A percentile compares a stretch with the other conserved stretches of the same genome.
These are phyloP conservation scores for Pseudogymnoascus sp. DNA, from an alignment of 2,329 filamentous ascomycete genomes.

Conservation along the genomic window DNA sequence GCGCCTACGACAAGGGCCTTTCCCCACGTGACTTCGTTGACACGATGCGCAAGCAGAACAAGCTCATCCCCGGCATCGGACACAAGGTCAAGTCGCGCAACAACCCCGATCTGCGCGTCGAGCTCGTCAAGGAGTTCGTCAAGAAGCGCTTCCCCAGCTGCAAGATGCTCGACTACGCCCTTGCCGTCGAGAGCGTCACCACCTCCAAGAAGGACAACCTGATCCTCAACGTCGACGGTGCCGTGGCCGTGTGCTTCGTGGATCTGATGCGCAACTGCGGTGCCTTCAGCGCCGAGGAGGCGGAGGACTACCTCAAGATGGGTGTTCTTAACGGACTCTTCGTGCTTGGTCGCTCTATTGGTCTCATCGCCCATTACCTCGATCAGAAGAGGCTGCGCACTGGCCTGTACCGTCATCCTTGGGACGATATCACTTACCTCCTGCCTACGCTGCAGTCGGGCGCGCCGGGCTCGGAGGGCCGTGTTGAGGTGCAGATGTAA, in stretches of 20 bases:
- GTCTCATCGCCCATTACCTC: constrained; percentile 98
- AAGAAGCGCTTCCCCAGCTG: constrained; percentile 93
- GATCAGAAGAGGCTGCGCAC: constrained; percentile 99
- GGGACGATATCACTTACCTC: constrained; percentile 96
- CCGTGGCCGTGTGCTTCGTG: constrained; percentile 97
- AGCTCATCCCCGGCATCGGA: constrained; percentile 98
- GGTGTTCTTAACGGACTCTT: constrained; percentile 99
- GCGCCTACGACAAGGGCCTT: constrained; percentile 95
- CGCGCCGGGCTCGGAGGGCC: constrained; percentile 67
- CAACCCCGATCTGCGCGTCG: constrained; percentile 98
- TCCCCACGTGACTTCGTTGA: constrained; percentile 98
- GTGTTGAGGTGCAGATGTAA: constrained; percentile 76
- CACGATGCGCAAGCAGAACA: constrained; percentile 99
- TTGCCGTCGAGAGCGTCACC: constrained; percentile 95
- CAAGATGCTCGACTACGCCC: constrained; percentile 97
- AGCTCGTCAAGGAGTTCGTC: constrained; percentile 98
- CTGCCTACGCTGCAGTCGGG: constrained; percentile 71
- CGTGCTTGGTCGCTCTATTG: constrained; percentile 92
- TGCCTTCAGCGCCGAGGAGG: constrained; percentile 91
- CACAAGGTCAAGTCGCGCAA: constrained; percentile 99
- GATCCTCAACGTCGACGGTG: constrained; percentile 97
- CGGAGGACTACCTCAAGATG: constrained; percentile 98
- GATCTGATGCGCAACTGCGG: constrained; percentile 96
- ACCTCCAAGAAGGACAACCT: constrained; percentile 99
- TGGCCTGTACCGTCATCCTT: constrained; percentile 97